phyloP scores from a whole-genome alignment of 495 filamentous ascomycete genomes.

The Staphylotrichum longicolle region DNA sequence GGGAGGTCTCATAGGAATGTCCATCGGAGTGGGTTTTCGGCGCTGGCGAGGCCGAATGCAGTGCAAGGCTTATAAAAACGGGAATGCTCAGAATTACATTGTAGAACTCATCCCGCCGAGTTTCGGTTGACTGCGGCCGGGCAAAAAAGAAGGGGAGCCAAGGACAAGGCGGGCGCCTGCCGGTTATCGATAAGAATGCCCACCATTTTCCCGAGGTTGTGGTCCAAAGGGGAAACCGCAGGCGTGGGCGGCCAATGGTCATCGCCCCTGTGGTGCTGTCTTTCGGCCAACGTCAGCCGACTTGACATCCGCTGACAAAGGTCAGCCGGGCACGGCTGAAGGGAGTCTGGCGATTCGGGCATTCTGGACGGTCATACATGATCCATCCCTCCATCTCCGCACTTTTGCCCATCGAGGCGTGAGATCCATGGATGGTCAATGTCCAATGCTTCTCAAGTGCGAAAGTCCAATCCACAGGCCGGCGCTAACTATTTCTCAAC shows the following conservation, averaged over 20 bases:
- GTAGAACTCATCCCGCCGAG: slow-evolving; percentile 40
- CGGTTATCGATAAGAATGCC: slow-evolving; percentile 27
- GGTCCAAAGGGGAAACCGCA: slow-evolving; percentile 8
- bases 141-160: slow-evolving; percentile 8
- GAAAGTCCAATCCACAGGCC: no score
- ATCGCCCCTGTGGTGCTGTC: not conserved
- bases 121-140: slow-evolving; percentile 16
- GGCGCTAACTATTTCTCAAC: no score
- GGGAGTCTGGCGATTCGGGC: no score
- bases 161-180: not conserved
- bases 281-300: not conserved
- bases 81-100: slow-evolving; percentile 43
- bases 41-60: slow-evolving; percentile 19
- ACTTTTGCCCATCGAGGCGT: no score
- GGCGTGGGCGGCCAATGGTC: not conserved
- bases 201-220: slow-evolving; percentile 26
- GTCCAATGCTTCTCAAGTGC: no score
- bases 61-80: slow-evolving; percentile 26
- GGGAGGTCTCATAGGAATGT: slow-evolving; percentile 17
- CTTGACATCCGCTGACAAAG: slow-evolving; percentile 8
- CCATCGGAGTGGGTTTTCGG: slow-evolving; percentile 28
- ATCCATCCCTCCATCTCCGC: no score
- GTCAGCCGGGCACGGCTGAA: no score
- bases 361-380: no score
- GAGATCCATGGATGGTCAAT: no score